phyloP scores from a whole-genome alignment of 768 basidiomycete genomes.

The Dioszegia aurantiaca region DNA sequence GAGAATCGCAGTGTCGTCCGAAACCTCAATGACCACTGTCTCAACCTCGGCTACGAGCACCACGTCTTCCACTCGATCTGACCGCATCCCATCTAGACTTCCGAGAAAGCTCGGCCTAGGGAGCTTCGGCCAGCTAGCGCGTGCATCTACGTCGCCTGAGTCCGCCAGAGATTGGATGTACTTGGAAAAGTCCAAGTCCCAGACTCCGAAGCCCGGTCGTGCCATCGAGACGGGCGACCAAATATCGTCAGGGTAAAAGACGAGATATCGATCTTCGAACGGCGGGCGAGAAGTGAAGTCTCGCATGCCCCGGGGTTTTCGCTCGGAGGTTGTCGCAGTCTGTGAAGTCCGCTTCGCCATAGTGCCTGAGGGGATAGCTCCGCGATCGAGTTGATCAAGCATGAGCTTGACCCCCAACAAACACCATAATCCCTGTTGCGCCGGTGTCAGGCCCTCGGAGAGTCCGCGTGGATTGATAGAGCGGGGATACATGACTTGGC shows the following conservation, averaged over 20 bases:
- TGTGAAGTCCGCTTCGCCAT: constrained; percentile 10
- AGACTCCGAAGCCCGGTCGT: constrained; percentile 38
- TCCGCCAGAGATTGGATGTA: constrained; percentile 35
- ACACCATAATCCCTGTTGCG: constrained; percentile 27
- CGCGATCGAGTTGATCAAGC: constrained; percentile 24
- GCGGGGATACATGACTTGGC: constrained; percentile 33
- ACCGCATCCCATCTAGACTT: neutral
- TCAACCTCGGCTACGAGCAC: constrained; percentile 15
- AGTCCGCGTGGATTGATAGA: constrained; percentile 27
- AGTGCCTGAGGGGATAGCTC: constrained; percentile 19
- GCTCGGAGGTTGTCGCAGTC: neutral
- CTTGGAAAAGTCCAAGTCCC: constrained; percentile 43
- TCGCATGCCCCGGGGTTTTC: constrained; percentile 24
- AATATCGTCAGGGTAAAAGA: constrained; percentile 32
- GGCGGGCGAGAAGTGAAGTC: constrained; percentile 41
- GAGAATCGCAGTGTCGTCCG: constrained; percentile 7
- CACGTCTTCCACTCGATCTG: neutral
- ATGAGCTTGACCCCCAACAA: constrained; percentile 23
- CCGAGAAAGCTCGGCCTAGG: constrained; percentile 21
- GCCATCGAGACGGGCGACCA: constrained; percentile 39
- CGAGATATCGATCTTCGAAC: constrained; percentile 40
- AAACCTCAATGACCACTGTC: constrained; percentile 12
- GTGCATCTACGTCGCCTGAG: constrained; percentile 16
- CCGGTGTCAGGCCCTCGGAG: constrained; percentile 21
- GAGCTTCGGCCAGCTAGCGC: constrained; percentile 20